Base-by-base conservation (phyloP, 495 filamentous ascomycete genomes). In the Clohesyomyces aquaticus region DNA sequence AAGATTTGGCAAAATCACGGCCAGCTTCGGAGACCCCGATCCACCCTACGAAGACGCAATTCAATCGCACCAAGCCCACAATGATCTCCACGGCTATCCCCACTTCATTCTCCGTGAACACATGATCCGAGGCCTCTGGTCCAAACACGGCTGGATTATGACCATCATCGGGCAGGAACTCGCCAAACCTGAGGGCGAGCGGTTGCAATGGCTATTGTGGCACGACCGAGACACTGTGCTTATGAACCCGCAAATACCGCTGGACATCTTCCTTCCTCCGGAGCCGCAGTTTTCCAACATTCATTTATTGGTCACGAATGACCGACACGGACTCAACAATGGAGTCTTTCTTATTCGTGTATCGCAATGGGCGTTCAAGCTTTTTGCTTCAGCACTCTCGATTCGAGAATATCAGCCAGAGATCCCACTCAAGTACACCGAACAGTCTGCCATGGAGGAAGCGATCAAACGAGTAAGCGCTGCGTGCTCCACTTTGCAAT, bases 271-370 rank as follows among this genome's bases (percentile, higher is more conserved):
- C 68, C 72, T 83, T 8, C 82, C 82, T 4, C 81, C 82, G 0
- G 54, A 78, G 38, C 55, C 47, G n/a, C 23, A 68, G 28, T 75
- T 80, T 61, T 57, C 73, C 6, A 68, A 81, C 55, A 70, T 81
- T 42, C 72, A 83, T 65, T 49, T 83, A 0, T 58, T 85, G 11
- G 76, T 79, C 25, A 74, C 75, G 1, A 72, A 80, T 56, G 82
- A 85, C 74, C 77, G 75, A 73, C 79, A 84, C 66, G 81, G 83
- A 1, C 74, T 84, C 29, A 85, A 85, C 71, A 80, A 81, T 57
- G 82, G 83, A 22, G 76, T 80, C 23, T 85, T 85, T 65, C 73
- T 78, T 4, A 67, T 84, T 49, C 76, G 79, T 27, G 78, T 83
- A 14, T 72, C 74, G 51, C 66, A 70, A 16, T 84, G 82, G 81